Percentiles rank a stretch among this genome's conserved stretches.
These are phyloP conservation scores for Cytospora piceae DNA, from an alignment of 2,329 filamentous ascomycete species.

Conservation along the genomic window DNA sequence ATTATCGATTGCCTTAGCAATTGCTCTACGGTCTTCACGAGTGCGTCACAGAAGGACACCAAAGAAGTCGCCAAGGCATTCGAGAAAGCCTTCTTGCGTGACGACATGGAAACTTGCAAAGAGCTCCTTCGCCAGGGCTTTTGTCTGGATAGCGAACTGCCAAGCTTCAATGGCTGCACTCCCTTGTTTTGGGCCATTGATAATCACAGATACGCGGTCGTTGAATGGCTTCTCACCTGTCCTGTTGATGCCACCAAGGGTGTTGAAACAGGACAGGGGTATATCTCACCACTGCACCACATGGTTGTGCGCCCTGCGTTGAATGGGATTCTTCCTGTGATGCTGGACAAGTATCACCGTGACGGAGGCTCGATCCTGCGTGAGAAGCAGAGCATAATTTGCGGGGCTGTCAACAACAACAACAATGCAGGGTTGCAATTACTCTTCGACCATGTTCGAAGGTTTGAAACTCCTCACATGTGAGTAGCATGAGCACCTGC, in stretches of 20 bases:
- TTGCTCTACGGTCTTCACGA: too few relatives aligned
- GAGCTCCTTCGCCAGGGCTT: not conserved
- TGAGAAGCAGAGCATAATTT: not conserved
- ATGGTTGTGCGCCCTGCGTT: not conserved
- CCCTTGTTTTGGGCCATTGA: not conserved
- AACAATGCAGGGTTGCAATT: not conserved
- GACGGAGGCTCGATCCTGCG: not conserved
- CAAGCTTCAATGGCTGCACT: not conserved
- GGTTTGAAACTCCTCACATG: not conserved
- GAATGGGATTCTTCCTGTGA: not conserved
- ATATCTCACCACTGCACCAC: not conserved
- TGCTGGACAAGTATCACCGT: not conserved
- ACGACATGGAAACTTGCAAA: not conserved
- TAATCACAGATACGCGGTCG: rapidly evolving
- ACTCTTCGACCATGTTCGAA: not conserved
- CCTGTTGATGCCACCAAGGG: not conserved
- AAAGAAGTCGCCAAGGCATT: not conserved
- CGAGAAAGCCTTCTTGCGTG: not conserved
- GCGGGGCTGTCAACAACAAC: not conserved
- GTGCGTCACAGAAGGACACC: too few relatives aligned
- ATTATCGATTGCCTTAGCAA: not conserved
- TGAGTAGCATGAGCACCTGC: not conserved
- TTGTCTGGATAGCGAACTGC: not conserved
- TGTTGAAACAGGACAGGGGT: rapidly evolving
- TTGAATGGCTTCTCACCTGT: not conserved